Conservation (phyloP, 768 basidiomycete species). For the Amanita brunnescens region DNA sequence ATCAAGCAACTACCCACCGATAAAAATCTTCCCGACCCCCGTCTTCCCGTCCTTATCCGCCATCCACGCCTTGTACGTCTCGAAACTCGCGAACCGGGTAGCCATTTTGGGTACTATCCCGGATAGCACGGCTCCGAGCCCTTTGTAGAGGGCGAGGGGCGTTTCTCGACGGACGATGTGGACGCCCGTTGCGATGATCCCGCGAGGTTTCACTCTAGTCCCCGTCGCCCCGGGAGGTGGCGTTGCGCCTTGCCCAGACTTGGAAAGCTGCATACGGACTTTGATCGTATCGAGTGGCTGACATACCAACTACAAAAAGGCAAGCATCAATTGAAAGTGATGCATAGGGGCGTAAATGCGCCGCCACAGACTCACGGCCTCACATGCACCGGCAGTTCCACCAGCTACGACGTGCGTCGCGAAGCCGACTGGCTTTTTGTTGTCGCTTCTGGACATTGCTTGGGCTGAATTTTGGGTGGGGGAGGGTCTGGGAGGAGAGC, state of each 20-base stretch:
- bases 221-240: no score
- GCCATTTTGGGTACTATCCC: constrained; percentile 99
- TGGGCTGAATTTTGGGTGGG: neutral
- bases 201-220: constrained; percentile 82
- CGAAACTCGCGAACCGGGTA: constrained; percentile 96
- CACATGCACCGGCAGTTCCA: constrained; percentile 88
- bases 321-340: neutral
- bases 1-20: no score
- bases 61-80: constrained; percentile 83
- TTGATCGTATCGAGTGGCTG: constrained; percentile 99
- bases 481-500: no score
- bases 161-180: constrained; percentile 89
- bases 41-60: constrained; percentile 72
- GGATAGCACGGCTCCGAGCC: constrained; percentile 89
- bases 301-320: constrained; percentile 50
- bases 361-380: constrained; percentile 53
- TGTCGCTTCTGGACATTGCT: constrained; percentile 44
- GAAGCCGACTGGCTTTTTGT: constrained; percentile 75
- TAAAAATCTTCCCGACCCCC: constrained; percentile 37
- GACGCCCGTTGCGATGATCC: constrained; percentile 85
- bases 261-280: constrained; percentile 98
- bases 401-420: constrained; percentile 91
- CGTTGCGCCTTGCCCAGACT: constrained; percentile 64
- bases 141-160: constrained; percentile 94
- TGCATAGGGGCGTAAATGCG: no score